Conservation (phyloP, 2,329 filamentous ascomycete species). For the Trichophyton mentagrophytes region DNA sequence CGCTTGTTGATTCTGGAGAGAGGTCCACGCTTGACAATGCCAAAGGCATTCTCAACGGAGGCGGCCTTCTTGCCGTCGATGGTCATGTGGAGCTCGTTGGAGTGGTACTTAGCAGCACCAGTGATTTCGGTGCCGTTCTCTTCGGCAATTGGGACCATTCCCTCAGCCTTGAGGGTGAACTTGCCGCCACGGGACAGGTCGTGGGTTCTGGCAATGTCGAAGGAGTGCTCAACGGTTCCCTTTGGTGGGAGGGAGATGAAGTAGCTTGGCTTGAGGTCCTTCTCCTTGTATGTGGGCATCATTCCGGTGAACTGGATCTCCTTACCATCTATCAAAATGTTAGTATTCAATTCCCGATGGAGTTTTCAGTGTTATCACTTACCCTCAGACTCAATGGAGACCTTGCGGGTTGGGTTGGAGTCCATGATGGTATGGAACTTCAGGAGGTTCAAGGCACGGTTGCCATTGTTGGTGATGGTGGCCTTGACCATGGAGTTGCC, state of each 20-base stretch:
- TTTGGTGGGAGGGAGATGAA: conserved; percentile 7
- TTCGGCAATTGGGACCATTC: conserved; percentile 7
- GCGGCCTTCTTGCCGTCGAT: conserved; percentile 45
- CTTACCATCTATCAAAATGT: background rate
- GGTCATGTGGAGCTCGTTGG: conserved; percentile 45
- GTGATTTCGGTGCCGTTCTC: conserved; percentile 31
- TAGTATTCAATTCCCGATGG: background rate
- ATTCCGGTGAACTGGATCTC: conserved; percentile 9
- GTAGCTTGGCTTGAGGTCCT: background rate
- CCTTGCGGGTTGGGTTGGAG: conserved; percentile 7
- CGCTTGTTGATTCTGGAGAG: background rate
- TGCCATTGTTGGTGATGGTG: conserved; percentile 9
- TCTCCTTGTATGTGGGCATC: background rate
- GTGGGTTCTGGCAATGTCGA: conserved; percentile 10
- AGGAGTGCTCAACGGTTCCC: conserved; percentile 5
- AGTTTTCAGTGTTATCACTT: background rate
- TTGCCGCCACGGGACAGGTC: conserved; percentile 8
- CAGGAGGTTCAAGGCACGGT: conserved; percentile 3
- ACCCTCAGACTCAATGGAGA: conserved; percentile 9
- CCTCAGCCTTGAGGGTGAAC: conserved; percentile 6
- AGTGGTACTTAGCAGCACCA: conserved; percentile 44
- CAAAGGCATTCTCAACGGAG: background rate
- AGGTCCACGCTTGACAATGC: background rate
- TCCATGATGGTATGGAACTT: conserved; percentile 11
- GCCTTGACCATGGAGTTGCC: conserved; percentile 11